Percentiles rank a stretch among this genome's conserved stretches.
phyloP scores from a whole-genome alignment of 805 yeast species.

The Yamadazyma scolyti region DNA sequence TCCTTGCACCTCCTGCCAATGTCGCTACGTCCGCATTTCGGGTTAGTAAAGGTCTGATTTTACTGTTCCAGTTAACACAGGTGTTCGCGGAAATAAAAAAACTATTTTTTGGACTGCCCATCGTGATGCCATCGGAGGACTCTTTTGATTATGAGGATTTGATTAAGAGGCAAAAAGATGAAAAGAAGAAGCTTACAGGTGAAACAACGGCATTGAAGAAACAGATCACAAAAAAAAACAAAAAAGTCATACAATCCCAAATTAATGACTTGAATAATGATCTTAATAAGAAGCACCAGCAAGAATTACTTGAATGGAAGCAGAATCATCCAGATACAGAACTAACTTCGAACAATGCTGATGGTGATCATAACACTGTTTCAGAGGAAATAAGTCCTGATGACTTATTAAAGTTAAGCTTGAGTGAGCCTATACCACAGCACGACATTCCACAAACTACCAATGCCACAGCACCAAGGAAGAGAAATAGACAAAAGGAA shows the following conservation, averaged over 20 bases:
- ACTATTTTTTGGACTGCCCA: too few species aligned
- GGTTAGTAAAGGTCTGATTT: too few species aligned
- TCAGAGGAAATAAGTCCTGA: constrained; percentile 5
- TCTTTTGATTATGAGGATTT: constrained; percentile 9
- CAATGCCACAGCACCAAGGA: constrained; percentile 1
- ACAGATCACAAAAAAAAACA: constrained; percentile 76
- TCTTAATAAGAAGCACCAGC: constrained; percentile 50
- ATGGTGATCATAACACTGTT: constrained; percentile 46
- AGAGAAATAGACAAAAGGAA: constrained; percentile 83
- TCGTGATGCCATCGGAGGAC: too few species aligned
- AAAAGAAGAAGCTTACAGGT: constrained; percentile 61
- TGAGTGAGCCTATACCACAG: constrained; percentile 1
- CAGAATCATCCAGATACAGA: constrained; percentile 8
- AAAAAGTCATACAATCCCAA: constrained; percentile 59
- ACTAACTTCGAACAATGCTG: constrained; percentile 20
- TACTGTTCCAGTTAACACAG: too few species aligned
- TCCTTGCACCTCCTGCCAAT: constrained; percentile 6
- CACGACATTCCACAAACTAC: neutral
- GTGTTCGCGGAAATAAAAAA: too few species aligned
- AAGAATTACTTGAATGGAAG: constrained; percentile 38
- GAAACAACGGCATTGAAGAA: constrained; percentile 73
- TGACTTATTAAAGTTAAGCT: constrained; percentile 6
- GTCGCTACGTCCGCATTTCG: too few species aligned
- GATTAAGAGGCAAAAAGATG: constrained; percentile 53
- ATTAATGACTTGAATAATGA: constrained; percentile 58